Evolutionary conservation across 2,329 filamentous ascomycete genomes (phyloP).

Genomic region (Cercospora sp.): DNA sequence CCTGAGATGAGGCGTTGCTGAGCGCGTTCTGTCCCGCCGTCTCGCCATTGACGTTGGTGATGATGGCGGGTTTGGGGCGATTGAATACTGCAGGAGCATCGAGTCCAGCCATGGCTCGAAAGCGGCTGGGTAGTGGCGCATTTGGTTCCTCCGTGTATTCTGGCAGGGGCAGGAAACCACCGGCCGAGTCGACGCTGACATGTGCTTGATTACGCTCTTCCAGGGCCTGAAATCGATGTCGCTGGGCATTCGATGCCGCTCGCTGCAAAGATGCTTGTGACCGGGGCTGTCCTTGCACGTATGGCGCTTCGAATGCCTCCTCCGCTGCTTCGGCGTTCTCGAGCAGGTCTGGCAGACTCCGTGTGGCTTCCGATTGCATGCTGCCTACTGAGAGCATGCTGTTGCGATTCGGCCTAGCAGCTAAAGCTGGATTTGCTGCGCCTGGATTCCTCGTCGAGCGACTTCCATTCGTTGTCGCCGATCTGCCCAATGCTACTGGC

Average conservation of each 20-base stretch:
- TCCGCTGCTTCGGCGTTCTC: constrained; percentile 35
- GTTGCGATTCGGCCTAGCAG: constrained; percentile 21
- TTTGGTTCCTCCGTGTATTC: constrained; percentile 67
- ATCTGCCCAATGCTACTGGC: constrained; percentile 37
- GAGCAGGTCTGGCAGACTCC: constrained; percentile 37
- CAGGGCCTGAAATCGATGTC: constrained; percentile 65
- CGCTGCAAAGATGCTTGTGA: constrained; percentile 39
- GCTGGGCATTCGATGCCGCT: constrained; percentile 65
- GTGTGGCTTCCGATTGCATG: constrained; percentile 33
- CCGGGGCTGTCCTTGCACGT: constrained; percentile 38
- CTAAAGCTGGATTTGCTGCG: constrained; percentile 16
- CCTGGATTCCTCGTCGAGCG: constrained; percentile 22
- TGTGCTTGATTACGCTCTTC: constrained; percentile 53
- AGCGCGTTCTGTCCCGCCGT: not conserved
- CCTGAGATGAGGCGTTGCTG: constrained; percentile 8
- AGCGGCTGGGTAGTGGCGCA: constrained; percentile 41
- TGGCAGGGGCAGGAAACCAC: constrained; percentile 79
- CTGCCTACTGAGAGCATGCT: constrained; percentile 34
- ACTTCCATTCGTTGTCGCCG: constrained; percentile 38
- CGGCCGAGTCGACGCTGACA: constrained; percentile 62
- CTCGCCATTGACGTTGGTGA: constrained; percentile 20
- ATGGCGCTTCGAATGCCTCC: constrained; percentile 39
- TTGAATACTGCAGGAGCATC: constrained; percentile 32
- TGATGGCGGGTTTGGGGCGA: constrained; percentile 22
- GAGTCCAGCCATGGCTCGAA: constrained; percentile 41